Percentiles rank a stretch among this genome's conserved stretches.
phyloP scores from a whole-genome alignment of 2,329 filamentous ascomycete species.

The Harringtonia aguacate region DNA sequence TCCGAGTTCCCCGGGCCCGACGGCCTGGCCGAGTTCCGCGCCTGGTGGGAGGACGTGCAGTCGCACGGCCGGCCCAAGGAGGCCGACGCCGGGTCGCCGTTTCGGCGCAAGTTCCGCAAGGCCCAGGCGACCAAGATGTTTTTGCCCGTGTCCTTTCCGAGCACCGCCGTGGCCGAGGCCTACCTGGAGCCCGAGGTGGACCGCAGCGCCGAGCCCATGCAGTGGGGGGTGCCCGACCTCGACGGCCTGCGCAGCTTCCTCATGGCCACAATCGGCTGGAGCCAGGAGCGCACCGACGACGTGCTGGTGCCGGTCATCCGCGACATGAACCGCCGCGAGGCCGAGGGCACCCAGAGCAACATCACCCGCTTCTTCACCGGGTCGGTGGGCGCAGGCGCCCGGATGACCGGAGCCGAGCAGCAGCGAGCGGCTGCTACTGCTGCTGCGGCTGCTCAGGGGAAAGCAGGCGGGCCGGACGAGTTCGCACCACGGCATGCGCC shows the following conservation, averaged over 20 bases:
- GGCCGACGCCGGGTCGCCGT: slow-evolving; percentile 48
- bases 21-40: slow-evolving; percentile 62
- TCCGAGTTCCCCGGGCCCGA: slow-evolving; percentile 65
- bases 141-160: slow-evolving; percentile 70
- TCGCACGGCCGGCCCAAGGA: slow-evolving; percentile 50
- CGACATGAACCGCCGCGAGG: slow-evolving; percentile 83
- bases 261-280: slow-evolving; percentile 90
- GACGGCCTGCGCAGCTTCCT: slow-evolving; percentile 75
- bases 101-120: slow-evolving; percentile 79
- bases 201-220: slow-evolving; percentile 63
- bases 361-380: slow-evolving; percentile 91
- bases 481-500: slow-evolving; percentile 18
- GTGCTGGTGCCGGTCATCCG: slow-evolving; percentile 89
- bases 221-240: slow-evolving; percentile 93
- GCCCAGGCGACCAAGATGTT: slow-evolving; percentile 76
- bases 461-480: slow-evolving; percentile 10
- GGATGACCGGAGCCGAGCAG: slow-evolving; percentile 7
- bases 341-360: slow-evolving; percentile 89
- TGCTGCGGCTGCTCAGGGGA: slow-evolving; percentile 3
- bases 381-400: slow-evolving; percentile 30
- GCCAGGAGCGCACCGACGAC: slow-evolving; percentile 83
- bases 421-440: no score
- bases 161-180: slow-evolving; percentile 64
- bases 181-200: slow-evolving; percentile 87
- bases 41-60: slow-evolving; percentile 83